Evolutionary conservation across 2,329 filamentous ascomycete species (phyloP), one percentile per base, ranked within the genome.

Genomic region (Fusarium illudens): DNA sequence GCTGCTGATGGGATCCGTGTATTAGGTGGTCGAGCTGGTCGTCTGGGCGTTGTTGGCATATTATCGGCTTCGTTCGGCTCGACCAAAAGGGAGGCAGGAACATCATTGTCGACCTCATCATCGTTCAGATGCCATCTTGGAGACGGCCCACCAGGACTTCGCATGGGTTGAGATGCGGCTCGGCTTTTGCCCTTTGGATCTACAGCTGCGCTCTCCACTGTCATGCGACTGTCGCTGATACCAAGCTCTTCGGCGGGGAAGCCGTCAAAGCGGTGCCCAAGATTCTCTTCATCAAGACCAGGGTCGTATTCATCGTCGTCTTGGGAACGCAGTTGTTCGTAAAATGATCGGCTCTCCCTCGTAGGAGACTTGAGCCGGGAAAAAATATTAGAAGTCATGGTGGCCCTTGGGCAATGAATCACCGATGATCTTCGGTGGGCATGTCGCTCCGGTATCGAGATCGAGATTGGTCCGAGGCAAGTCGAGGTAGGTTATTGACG

Each of bases 81-180:
- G 19, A 91, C 84, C 17, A 91, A 76, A 17, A 91, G 79, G 4
- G 89, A 91, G 17, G 84, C 86, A 0, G 89, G 89, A 0, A 90
- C 88, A 71, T 90, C 88, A 57, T 89, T 88, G 58, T 86, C 84
- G 6, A 75, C 79, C 29, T 86, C 84, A 4, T 87, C 84, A 29
- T 87, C 84, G 15, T 81, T 72, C 6, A 63, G 53, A 30, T 71
- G 60, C 78, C 75, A 78, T 58, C 69, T 66, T 13, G 72, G 49
- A 33, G 65, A 34, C 13, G 56, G 39, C 7, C 60, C 64, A 7
- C 65, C 58, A 19, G 49, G 66, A 54, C 58, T 71, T 64, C 67
- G 70, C 9, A 42, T 58, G 15, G 53, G 48, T 29, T 55, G 68
- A 7, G 60, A 53, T 10, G 36, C 46, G 2, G 49, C 55, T 50